Evolutionary conservation across 768 basidiomycete species (phyloP).

Genomic region (Trametes maxima): DNA sequence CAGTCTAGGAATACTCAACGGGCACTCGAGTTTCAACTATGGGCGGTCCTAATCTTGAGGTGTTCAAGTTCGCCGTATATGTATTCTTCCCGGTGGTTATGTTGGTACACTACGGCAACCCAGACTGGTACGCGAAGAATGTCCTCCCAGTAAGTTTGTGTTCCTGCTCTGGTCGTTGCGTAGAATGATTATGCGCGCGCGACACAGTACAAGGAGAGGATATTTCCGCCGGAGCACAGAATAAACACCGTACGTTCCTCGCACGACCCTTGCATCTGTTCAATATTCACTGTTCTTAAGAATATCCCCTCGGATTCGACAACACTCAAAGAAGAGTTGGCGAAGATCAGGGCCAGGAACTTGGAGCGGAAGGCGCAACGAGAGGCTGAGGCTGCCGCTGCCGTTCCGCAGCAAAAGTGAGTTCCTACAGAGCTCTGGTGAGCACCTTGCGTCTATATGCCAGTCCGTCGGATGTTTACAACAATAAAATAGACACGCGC

Average conservation of each 20-base stretch:
- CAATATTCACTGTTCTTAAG: slow-evolving; percentile 35
- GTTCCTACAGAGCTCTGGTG: not conserved
- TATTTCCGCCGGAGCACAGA: slow-evolving; percentile 67
- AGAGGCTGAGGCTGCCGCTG: slow-evolving; percentile 30
- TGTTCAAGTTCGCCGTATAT: slow-evolving; percentile 89
- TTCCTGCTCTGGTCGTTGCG: not conserved
- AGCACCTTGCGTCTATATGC: not conserved
- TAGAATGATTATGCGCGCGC: not conserved
- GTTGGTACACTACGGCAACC: slow-evolving; percentile 85
- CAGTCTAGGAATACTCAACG: no score
- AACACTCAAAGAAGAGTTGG: slow-evolving; percentile 67
- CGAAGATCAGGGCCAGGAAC: slow-evolving; percentile 68
- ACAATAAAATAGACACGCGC: not conserved
- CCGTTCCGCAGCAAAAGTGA: slow-evolving; percentile 14
- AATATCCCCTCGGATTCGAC: slow-evolving; percentile 66
- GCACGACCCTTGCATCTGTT: not conserved
- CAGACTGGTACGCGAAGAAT: slow-evolving; percentile 79
- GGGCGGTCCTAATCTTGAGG: slow-evolving; percentile 82
- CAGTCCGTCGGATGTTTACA: not conserved
- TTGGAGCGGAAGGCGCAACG: slow-evolving; percentile 46
- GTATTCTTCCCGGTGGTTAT: slow-evolving; percentile 82
- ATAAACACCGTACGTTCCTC: slow-evolving; percentile 48
- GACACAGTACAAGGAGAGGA: slow-evolving; percentile 66
- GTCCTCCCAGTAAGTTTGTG: slow-evolving; percentile 67
- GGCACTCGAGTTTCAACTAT: slow-evolving; percentile 35